Base-by-base conservation (phyloP, 2,329 filamentous ascomycete species). In the Monosporascus sp. region DNA sequence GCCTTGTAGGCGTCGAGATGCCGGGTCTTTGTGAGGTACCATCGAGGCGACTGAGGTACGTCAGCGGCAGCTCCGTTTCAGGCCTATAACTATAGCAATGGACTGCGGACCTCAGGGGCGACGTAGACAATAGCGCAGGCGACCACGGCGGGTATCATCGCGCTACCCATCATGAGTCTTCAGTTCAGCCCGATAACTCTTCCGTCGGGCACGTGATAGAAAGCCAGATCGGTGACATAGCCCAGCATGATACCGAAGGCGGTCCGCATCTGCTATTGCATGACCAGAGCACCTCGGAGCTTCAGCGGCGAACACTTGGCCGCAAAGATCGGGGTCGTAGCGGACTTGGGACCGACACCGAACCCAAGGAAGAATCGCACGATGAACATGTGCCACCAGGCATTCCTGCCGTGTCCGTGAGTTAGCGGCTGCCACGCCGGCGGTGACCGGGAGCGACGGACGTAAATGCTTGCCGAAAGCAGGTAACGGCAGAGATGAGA, bases 291-390 rank as follows among this genome's bases (percentile, higher is more conserved):
- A 49, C 85, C 85, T 53, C 85, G 79, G 45, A 88, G 81, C 43
- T 68, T 70, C 0, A 84, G 80, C 0, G 85, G 85, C 0, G 83
- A 79, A 39, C 78, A 85, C 65, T 89, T 86, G 3, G 86, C 86
- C 0, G 84, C 83, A 57, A 87, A 88, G 37, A 89, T 82, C 0
- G 86, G 72, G 5, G 86, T 84, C 0, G 87, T 89, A 0, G 85
- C 83, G 1, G 82, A 82, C 66, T 89, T 89, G 20, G 84, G 81
- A 0, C 86, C 86, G 51, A 89, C 87, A 2, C 84, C 86, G 24
- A 90, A 78, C 0, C 88, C 88, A 22, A 90, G 77, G 22, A 78
- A 71, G 63, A 90, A 88, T 14, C 88, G 80, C 6, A 85, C 83
- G 50, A 88, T 79, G 62, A 90, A 86, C 75, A 90, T 80, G 60